Percentiles rank a stretch among this genome's conserved stretches.
phyloP scores from a whole-genome alignment of 2,329 filamentous ascomycete species.

The Onygenales sp. region DNA sequence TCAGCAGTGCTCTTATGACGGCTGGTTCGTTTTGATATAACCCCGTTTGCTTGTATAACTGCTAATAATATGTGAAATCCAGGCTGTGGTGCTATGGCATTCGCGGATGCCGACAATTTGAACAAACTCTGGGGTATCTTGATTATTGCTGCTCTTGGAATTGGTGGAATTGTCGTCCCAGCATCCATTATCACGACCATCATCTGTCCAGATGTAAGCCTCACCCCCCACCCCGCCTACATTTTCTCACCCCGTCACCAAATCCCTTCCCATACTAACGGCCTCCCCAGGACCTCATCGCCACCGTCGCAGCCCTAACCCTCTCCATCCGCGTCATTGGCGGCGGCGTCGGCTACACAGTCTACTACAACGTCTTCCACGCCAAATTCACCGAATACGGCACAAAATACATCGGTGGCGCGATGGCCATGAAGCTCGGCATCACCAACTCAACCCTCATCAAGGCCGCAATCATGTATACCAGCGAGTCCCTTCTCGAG shows the following conservation, averaged over 20 bases:
- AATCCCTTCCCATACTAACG: not conserved
- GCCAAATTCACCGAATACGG: constrained; percentile 39
- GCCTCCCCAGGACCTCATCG: constrained; percentile 47
- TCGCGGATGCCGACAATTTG: constrained; percentile 44
- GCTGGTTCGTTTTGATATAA: constrained; percentile 33
- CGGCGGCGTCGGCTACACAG: constrained; percentile 55
- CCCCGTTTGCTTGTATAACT: not conserved
- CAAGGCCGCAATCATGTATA: constrained; percentile 43
- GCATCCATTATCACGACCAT: constrained; percentile 60
- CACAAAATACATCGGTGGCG: constrained; percentile 39
- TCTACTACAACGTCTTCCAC: constrained; percentile 45
- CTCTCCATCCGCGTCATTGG: constrained; percentile 61
- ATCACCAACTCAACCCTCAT: constrained; percentile 43
- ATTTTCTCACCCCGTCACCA: not conserved
- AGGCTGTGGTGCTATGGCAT: constrained; percentile 46
- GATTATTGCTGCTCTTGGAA: constrained; percentile 53
- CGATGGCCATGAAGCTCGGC: constrained; percentile 40
- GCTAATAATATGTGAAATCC: not conserved
- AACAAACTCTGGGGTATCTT: constrained; percentile 47
- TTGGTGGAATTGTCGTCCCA: constrained; percentile 59
- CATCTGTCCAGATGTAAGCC: constrained; percentile 52
- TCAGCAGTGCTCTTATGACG: constrained; percentile 55
- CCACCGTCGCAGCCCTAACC: constrained; percentile 58
- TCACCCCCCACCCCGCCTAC: not conserved
- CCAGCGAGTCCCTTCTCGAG: constrained; percentile 42